Evolutionary conservation across 2,329 filamentous ascomycete species (phyloP), one percentile per base, ranked within the genome.

Genomic region (Penicillium sp.): DNA sequence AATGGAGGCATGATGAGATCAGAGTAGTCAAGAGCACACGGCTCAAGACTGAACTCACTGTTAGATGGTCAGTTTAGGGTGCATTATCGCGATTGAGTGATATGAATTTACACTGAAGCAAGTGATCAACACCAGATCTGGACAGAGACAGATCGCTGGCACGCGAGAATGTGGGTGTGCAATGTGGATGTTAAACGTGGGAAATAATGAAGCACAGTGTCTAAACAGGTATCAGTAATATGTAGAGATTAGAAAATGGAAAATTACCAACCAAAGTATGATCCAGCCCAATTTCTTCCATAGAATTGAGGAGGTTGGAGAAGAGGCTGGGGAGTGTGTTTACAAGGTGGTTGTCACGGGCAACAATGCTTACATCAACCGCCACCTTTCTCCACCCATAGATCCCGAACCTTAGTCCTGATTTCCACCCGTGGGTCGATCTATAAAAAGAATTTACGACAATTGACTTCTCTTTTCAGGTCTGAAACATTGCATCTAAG

Each of bases 261-360:
- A 59, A 42, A 55, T 53, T 57, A 38, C 45, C 40, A 59, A 52
- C 53, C 34, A 39, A 56, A 54, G 56, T 51, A 45, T 43, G 43
- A 46, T 45, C 30, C 39, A 44, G 34, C 42, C 36, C 43, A 44
- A 54, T 48, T 57, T 50, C 48, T 18, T n/a, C 29, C 44, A 46
- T 44, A 43, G 52, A 73, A 73, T 58, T 68, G 64, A 55, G 70
- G 70, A 70, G 70, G 70, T 72, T 73, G 70, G 67, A 65, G 61
- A 53, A 69, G 70, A 71, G 70, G 71, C 68, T 72, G 70, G 70
- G 70, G 54, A 59, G 59, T 55, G 56, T 65, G 65, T 63, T 66
- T 70, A 67, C 66, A 16, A 59, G 51, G 48, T 49, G 30, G 52
- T 58, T 56, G 47, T 60, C 60, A 58, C 53, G 51, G 67, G 64